phyloP scores from a whole-genome alignment of 1,139 yeast species.

The Candida pseudocylindracea region DNA sequence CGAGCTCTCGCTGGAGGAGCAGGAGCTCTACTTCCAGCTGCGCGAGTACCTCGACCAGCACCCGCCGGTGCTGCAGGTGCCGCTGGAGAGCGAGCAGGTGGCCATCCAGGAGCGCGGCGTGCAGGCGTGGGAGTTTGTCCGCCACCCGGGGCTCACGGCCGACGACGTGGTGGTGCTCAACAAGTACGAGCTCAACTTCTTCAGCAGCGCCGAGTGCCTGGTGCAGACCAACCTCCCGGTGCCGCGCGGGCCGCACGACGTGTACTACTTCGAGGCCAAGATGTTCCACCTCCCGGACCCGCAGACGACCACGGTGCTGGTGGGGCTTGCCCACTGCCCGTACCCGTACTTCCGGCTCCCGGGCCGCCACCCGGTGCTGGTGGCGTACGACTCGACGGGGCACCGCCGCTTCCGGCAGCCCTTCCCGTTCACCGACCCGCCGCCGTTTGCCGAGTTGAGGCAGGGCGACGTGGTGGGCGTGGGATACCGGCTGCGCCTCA shows the following conservation, averaged over 20 bases:
- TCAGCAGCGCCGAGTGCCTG: conserved; percentile 49
- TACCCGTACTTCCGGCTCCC: conserved; percentile 40
- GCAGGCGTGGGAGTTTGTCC: conserved; percentile 78
- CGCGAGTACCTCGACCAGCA: conserved; percentile 30
- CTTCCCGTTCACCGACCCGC: conserved; percentile 13
- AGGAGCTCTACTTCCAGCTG: conserved; percentile 59
- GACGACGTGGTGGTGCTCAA: conserved; percentile 42
- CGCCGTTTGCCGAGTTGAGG: conserved; percentile 22
- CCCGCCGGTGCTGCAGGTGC: conserved; percentile 25
- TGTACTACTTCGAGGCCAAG: conserved; percentile 78
- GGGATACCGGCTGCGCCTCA: conserved; percentile 32
- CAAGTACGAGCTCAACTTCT: conserved; percentile 59
- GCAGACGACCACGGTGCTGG: conserved; percentile 16
- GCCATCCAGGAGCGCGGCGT: conserved; percentile 83
- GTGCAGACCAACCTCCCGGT: conserved; percentile 73
- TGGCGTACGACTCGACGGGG: conserved; percentile 30
- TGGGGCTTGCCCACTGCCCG: conserved; percentile 27
- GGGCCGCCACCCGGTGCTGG: conserved; percentile 27
- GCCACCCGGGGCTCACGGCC: conserved; percentile 37
- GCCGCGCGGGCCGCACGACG: conserved; percentile 56
- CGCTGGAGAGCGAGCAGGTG: conserved; percentile 26
- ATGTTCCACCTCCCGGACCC: conserved; percentile 33
- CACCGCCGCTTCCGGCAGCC: conserved; percentile 28
- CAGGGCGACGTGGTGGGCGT: conserved; percentile 50
- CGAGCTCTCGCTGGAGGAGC: conserved; percentile 47